Conservation (phyloP, 2,329 filamentous ascomycete species). For the Ceratocystiopsis minuta region DNA sequence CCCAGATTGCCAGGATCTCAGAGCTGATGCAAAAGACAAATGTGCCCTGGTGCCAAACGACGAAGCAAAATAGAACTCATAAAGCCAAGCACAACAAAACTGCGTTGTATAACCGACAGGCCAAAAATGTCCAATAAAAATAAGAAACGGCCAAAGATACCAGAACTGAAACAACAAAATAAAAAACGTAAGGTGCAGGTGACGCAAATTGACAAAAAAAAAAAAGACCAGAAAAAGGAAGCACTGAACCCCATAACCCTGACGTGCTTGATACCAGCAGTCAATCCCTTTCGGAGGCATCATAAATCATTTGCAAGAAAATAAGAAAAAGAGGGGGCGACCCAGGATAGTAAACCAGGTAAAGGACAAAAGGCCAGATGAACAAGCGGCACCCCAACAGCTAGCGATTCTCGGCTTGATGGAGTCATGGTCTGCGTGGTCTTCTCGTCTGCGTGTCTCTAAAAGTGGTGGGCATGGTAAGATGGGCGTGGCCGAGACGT, state of each 20-base stretch:
- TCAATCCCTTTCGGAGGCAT: constrained; percentile 9
- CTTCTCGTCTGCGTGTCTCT: neutral
- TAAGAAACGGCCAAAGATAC: neutral
- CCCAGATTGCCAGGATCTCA: too few relatives aligned
- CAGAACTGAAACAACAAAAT: neutral
- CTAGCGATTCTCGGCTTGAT: too few relatives aligned
- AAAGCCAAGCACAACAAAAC: too few relatives aligned
- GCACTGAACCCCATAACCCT: neutral
- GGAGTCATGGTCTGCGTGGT: too few relatives aligned
- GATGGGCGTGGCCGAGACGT: neutral
- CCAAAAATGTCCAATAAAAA: too few relatives aligned
- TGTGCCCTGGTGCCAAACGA: too few relatives aligned
- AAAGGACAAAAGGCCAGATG: neutral
- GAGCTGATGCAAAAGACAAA: too few relatives aligned
- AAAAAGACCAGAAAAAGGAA: neutral
- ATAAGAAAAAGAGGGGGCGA: neutral
- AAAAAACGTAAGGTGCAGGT: neutral
- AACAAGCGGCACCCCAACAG: neutral
- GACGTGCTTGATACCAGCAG: constrained; percentile 4
- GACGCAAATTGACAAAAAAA: neutral
- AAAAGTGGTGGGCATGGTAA: neutral
- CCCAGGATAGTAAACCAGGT: neutral
- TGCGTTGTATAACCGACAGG: too few relatives aligned
- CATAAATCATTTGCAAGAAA: constrained; percentile 9
- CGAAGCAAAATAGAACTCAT: too few relatives aligned